Conservation (phyloP, 768 basidiomycete species). For the Leccinellum rugosiceps region DNA sequence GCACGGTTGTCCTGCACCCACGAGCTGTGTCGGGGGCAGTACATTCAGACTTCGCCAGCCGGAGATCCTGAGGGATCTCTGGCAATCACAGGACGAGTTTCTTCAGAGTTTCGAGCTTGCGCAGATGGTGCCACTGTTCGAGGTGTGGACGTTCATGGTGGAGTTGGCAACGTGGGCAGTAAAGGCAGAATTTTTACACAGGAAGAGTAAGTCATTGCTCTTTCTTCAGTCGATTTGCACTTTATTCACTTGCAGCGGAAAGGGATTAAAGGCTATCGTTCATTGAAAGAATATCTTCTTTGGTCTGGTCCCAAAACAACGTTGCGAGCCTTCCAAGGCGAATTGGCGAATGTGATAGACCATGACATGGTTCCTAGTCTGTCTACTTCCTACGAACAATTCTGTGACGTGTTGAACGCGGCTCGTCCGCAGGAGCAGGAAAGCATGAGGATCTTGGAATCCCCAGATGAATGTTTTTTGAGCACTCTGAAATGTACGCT, state of each 20-base stretch:
- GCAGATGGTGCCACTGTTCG: background rate
- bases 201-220: background rate
- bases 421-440: background rate
- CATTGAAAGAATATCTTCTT: background rate
- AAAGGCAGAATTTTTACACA: background rate
- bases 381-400: background rate
- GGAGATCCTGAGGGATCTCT: background rate
- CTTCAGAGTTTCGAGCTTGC: background rate
- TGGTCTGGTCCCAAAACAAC: background rate
- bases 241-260: background rate
- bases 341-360: background rate
- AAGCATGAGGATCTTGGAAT: background rate
- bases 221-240: background rate
- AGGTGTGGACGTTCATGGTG: background rate
- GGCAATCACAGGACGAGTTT: background rate
- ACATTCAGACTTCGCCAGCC: slow-evolving; percentile 6
- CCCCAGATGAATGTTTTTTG: background rate
- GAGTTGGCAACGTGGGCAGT: background rate
- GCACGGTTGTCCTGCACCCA: slow-evolving; percentile 13
- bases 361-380: background rate
- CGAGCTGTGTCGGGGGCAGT: slow-evolving; percentile 5
- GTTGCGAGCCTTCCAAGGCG: background rate
- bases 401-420: background rate
- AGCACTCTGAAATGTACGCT: background rate
- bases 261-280: background rate